These are phyloP conservation scores for Neopestalotiopsis rosae DNA, from an alignment of 2,329 filamentous ascomycete genomes.

Conservation along the genomic window DNA sequence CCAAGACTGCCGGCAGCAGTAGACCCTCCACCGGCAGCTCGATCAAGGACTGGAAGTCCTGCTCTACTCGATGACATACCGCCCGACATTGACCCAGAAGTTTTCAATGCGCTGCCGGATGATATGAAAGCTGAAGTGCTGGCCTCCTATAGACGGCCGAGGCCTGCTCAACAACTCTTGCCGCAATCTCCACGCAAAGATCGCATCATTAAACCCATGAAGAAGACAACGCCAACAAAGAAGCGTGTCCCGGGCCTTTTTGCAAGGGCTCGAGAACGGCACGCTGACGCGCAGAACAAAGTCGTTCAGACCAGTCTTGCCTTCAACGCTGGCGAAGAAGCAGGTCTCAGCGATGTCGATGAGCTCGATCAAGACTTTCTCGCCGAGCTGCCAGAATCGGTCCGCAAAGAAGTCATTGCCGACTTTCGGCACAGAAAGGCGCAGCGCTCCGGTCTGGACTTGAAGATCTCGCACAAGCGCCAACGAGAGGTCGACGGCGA, in stretches of 20 bases:
- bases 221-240: conserved; percentile 70
- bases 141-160: conserved; percentile 65
- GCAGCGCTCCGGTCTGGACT: conserved; percentile 56
- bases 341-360: conserved; percentile 42
- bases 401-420: conserved; percentile 77
- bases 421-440: conserved; percentile 73
- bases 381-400: conserved; percentile 80
- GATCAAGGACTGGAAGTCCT: conserved; percentile 46
- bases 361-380: conserved; percentile 76
- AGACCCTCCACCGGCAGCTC: conserved; percentile 36
- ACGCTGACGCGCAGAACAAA: conserved; percentile 59
- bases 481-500: conserved; percentile 22
- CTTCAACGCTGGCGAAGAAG: conserved; percentile 37
- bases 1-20: conserved; percentile 31
- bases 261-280: conserved; percentile 53
- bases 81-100: conserved; percentile 84
- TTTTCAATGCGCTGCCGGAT: conserved; percentile 81
- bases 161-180: conserved; percentile 32
- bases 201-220: conserved; percentile 52
- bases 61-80: conserved; percentile 51
- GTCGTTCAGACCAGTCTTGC: conserved; percentile 77
- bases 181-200: conserved; percentile 63
- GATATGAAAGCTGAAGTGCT: conserved; percentile 87
- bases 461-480: conserved; percentile 39
- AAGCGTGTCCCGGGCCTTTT: conserved; percentile 55